phyloP scores from a whole-genome alignment of 192 early-diverging fungal genomes.

The Gonapodya sp. region DNA sequence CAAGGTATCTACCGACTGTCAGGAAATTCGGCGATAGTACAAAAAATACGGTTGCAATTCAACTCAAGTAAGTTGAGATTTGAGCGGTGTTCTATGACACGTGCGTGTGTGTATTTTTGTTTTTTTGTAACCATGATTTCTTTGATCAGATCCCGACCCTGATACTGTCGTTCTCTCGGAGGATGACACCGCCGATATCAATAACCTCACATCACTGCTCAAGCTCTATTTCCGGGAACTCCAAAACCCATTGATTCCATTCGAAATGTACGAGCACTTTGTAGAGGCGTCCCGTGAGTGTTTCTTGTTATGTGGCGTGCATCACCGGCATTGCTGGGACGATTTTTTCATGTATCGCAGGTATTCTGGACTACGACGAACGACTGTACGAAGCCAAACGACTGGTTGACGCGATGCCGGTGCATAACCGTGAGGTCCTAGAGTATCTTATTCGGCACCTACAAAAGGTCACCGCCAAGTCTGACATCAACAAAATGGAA shows the following conservation, averaged over 20 bases:
- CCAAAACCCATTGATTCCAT: slow-evolving; percentile 42
- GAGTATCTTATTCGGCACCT: slow-evolving; percentile 43
- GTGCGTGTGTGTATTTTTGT: slow-evolving; percentile 31
- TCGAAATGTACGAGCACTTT: slow-evolving; percentile 38
- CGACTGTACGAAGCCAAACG: slow-evolving; percentile 57
- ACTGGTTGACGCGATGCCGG: slow-evolving; percentile 46
- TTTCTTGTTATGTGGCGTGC: slow-evolving; percentile 19
- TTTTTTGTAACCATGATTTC: background rate
- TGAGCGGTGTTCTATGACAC: slow-evolving; percentile 18
- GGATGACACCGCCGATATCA: slow-evolving; percentile 1
- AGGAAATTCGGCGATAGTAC: slow-evolving; percentile 12
- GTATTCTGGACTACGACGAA: slow-evolving; percentile 53
- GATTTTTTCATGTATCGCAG: slow-evolving; percentile 20
- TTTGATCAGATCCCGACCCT: slow-evolving; percentile 14
- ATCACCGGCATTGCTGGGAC: too few relatives aligned
- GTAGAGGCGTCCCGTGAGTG: slow-evolving; percentile 41
- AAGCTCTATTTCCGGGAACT: slow-evolving; percentile 46
- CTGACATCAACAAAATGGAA: slow-evolving; percentile 51
- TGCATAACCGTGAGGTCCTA: slow-evolving; percentile 34
- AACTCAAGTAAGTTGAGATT: background rate
- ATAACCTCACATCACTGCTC: background rate
- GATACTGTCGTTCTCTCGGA: background rate
- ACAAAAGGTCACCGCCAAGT: slow-evolving; percentile 26
- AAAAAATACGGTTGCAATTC: background rate
- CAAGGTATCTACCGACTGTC: slow-evolving; percentile 13